Base-by-base conservation (phyloP, 345 rosid genomes). In the Salix arbutifolia region DNA sequence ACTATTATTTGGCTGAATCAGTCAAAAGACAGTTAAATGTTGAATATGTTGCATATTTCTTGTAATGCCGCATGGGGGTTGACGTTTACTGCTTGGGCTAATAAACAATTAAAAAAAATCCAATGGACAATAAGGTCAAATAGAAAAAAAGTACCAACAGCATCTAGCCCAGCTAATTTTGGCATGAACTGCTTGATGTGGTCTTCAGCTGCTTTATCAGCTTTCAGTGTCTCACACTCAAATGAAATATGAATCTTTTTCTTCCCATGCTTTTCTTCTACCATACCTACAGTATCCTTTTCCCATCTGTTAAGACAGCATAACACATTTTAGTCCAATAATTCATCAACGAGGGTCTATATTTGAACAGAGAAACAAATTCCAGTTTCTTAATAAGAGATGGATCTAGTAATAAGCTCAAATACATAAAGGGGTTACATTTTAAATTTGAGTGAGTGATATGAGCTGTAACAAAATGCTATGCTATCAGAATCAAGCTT, bases 201-300 rank as follows among this genome's bases (percentile, higher is more conserved):
- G 23, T 92, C 97, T 81, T 91, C 98, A 17, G 99, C 99, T 74
- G 91, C 96, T 72, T 91, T 70, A 14, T 89, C 99, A 21, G 99
- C 90, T 88, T 96, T 96, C 83, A 93, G 82, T 38, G 98, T 96
- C 86, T 92, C 96, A 35, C 99, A 93, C 83, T 86, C 96, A 53
- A 96, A 93, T 5, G 90, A 89, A 78, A 96, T 78, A 46, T 65
- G 61, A 42, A 92, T 83, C 85, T 90, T 91, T 83, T 80, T 89
- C 88, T 88, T 89, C 75, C 88, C 89, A 11, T 89, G 87, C 53
- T 85, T 83, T 67, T 87, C 56, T 79, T 93, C 96, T 65, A 90
- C 87, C 90, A 93, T 83, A 21, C 87, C 90, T 30, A 89, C 88
- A 77, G 93, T 85, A 35, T 92, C 94, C 80, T 90, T 83, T 78